A percentile compares a stretch with the other conserved stretches of the same genome.
Conservation (phyloP, 768 basidiomycete species). For the Russula vinacea region DNA sequence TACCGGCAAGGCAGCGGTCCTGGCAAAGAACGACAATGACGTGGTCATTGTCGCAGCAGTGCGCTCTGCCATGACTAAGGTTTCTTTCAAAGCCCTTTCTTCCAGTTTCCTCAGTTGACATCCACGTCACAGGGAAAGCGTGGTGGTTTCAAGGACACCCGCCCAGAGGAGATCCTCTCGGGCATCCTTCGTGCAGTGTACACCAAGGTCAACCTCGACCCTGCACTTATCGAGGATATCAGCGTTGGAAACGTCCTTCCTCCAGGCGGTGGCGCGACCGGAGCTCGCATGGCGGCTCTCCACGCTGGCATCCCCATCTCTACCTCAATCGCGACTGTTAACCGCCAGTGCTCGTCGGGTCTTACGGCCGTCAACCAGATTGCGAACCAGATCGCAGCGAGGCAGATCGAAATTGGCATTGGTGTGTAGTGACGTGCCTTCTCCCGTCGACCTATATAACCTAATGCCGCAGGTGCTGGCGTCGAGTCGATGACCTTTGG, state of each 20-base stretch:
- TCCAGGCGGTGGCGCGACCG: conserved; percentile 75
- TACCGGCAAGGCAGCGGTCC: conserved; percentile 33
- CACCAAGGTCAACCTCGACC: conserved; percentile 65
- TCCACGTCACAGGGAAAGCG: conserved; percentile 58
- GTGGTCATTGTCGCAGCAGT: conserved; percentile 88
- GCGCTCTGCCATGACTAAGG: conserved; percentile 91
- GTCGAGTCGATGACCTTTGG: conserved; percentile 89
- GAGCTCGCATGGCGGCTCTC: conserved; percentile 84
- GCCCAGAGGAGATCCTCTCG: conserved; percentile 76
- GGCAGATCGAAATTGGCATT: conserved; percentile 88
- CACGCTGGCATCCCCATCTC: conserved; percentile 81
- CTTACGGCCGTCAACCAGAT: conserved; percentile 79
- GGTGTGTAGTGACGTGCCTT: conserved; percentile 45
- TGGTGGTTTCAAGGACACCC: conserved; percentile 89
- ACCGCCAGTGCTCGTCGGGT: conserved; percentile 89
- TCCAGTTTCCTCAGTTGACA: conserved; percentile 11
- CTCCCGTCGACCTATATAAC: background rate
- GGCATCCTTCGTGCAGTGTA: conserved; percentile 75
- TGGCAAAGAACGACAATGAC: conserved; percentile 76
- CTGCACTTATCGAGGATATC: conserved; percentile 79
- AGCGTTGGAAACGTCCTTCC: conserved; percentile 87
- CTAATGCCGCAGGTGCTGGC: conserved; percentile 57
- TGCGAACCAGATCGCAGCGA: conserved; percentile 70
- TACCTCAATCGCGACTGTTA: conserved; percentile 73
- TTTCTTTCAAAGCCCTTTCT: conserved; percentile 34